Evolutionary conservation across 2,329 filamentous ascomycete species (phyloP).

Genomic region (Ceratocystis cacaofunesta): DNA sequence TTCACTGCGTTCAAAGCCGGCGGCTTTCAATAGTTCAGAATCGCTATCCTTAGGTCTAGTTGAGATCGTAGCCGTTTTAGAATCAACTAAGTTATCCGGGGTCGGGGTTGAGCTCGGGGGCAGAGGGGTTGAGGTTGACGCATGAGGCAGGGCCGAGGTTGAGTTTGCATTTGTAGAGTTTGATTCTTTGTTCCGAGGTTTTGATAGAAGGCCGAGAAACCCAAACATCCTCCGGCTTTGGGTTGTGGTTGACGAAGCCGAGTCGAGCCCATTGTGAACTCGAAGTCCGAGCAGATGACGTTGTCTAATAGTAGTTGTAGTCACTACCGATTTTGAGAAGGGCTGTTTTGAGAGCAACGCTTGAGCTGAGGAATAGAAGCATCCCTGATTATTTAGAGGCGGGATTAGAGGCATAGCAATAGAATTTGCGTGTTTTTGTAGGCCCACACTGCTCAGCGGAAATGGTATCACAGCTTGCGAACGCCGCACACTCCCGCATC

Average conservation of each 20-base stretch:
- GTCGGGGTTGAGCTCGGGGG: slow-evolving; percentile 6
- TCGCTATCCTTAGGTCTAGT: slow-evolving; percentile 20
- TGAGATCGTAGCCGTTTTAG: slow-evolving; percentile 6
- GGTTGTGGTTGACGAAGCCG: not conserved
- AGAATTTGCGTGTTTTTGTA: not conserved
- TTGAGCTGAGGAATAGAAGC: slow-evolving; percentile 2
- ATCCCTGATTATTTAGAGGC: not conserved
- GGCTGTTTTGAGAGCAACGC: not conserved
- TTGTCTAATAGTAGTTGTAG: not conserved
- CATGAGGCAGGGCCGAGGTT: slow-evolving; percentile 3
- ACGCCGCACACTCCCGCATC: slow-evolving; percentile 8
- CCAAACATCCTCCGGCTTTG: slow-evolving; percentile 6
- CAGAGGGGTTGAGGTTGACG: slow-evolving; percentile 2
- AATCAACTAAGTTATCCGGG: slow-evolving; percentile 1
- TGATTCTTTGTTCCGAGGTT: slow-evolving; percentile 6
- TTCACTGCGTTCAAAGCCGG: slow-evolving; percentile 52
- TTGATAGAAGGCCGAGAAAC: slow-evolving; percentile 1
- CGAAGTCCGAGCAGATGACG: not conserved
- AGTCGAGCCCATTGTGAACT: not conserved
- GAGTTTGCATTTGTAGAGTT: not conserved
- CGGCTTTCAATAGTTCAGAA: slow-evolving; percentile 29
- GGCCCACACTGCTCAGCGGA: not conserved
- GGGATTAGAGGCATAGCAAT: not conserved
- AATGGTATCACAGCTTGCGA: not conserved
- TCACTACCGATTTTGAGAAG: not conserved